Evolutionary conservation across 805 yeast species (phyloP), one percentile per base, ranked within the genome.

Genomic region (Kluyveromyces lactis): DNA sequence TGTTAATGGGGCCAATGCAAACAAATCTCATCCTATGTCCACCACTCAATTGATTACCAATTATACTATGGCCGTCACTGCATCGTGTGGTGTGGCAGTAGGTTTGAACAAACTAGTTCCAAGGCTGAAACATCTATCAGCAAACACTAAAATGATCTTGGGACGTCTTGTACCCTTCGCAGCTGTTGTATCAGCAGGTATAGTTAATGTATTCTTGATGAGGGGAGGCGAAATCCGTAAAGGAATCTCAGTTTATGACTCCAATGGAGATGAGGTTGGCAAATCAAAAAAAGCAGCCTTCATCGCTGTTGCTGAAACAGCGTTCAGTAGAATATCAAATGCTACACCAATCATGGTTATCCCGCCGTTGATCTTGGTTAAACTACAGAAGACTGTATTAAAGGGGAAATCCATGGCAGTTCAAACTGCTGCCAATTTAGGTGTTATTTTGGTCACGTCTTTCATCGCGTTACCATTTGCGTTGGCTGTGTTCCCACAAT

Each of bases 291-390:
- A 69, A 26, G 98, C 98, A 13, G 99, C 99, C 1, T 56, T 76
- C 35, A 72, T 79, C 45, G 99, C 99, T 0, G 98, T 92, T 33
- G 96, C 95, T 18, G 97, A 92, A 63, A 92, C 99, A 9, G 97
- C 97, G 2, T 78, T 89, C 24, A 84, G 95, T 32, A 71, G 99
- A 57, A 95, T 92, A 33, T 83, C 90, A 50, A 92, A 87, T 53
- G 97, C 97, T 13, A 84, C 98, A 0, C 99, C 99, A 15, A 75
- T 92, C 52, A 92, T 92, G 99, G 98, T 85, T 16, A 61, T 92
- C 4, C 98, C 99, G 1, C 97, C 99, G 2, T 71, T 92, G 52
- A 55, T 86, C 19, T 71, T 92, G 31, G 86, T 87, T 33, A 75
- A 71, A 58, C 67, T 92, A 47, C 97, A 92, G 64, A 74, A 72